Percentiles rank a stretch among this genome's conserved stretches.
These are phyloP conservation scores for Leccinellum luteum DNA, from an alignment of 768 basidiomycete species.

Conservation along the genomic window DNA sequence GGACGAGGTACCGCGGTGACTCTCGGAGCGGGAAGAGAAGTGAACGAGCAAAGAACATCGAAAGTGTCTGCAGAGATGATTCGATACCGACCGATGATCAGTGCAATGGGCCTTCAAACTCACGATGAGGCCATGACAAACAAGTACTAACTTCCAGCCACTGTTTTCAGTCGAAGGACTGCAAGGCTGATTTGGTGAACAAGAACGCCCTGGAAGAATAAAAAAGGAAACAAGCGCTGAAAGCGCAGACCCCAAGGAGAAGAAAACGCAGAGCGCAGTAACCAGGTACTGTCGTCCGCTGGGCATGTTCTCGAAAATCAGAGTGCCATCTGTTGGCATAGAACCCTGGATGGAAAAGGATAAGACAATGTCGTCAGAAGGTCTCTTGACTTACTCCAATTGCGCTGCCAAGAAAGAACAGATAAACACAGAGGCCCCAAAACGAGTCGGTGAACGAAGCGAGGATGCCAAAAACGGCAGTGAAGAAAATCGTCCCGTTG, in stretches of 20 bases:
- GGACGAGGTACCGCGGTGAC: conserved; percentile 90
- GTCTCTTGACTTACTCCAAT: conserved; percentile 67
- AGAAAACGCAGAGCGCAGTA: conserved; percentile 89
- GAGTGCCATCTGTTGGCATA: conserved; percentile 96
- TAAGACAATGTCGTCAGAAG: background rate
- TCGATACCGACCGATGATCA: conserved; percentile 23
- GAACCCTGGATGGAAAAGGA: conserved; percentile 55
- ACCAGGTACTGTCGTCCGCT: conserved; percentile 89
- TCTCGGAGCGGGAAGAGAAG: conserved; percentile 91
- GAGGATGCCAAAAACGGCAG: conserved; percentile 81
- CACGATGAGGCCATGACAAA: conserved; percentile 67
- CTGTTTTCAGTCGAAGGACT: conserved; percentile 66
- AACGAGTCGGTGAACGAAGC: conserved; percentile 76
- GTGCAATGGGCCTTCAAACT: conserved; percentile 32
- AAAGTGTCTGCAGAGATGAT: conserved; percentile 58
- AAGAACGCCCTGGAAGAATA: conserved; percentile 76
- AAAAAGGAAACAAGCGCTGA: conserved; percentile 76
- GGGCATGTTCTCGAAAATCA: conserved; percentile 90
- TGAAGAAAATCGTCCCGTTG: conserved; percentile 89
- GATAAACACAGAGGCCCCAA: conserved; percentile 60
- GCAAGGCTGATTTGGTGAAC: conserved; percentile 51
- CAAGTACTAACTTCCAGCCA: conserved; percentile 89
- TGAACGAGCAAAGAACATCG: conserved; percentile 88
- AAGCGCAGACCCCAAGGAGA: conserved; percentile 88
- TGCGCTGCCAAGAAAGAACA: conserved; percentile 89